Conservation (phyloP, 768 basidiomycete genomes). For the Termitomyces sp. region DNA sequence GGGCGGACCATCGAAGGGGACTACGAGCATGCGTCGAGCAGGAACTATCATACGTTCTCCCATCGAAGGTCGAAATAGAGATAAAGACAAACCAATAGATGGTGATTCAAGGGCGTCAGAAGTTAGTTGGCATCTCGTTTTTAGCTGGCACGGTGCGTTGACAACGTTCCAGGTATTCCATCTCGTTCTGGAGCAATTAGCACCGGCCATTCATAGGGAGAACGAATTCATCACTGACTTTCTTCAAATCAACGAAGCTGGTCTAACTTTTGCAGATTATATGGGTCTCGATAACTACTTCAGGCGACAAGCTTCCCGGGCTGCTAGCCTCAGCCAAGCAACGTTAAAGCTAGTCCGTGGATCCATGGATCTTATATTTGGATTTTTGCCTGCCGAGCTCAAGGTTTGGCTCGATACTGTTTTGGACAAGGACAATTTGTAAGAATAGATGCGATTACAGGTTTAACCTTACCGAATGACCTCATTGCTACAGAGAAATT, state of each 20-base stretch:
- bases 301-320: conserved; percentile 80
- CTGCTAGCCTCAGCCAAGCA: conserved; percentile 56
- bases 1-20: conserved; percentile 40
- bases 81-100: conserved; percentile 50
- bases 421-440: conserved; percentile 74
- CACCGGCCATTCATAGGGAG: conserved; percentile 73
- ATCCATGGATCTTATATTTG: conserved; percentile 93
- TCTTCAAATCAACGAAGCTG: conserved; percentile 84
- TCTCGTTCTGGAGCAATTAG: conserved; percentile 69
- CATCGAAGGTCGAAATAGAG: conserved; percentile 54
- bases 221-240: conserved; percentile 89
- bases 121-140: conserved; percentile 29
- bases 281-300: conserved; percentile 94
- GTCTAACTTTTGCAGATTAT: conserved; percentile 92
- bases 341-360: conserved; percentile 80
- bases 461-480: neutral
- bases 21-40: conserved; percentile 68
- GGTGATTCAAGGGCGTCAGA: conserved; percentile 69
- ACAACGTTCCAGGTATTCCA: conserved; percentile 57
- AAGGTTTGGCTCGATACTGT: conserved; percentile 82
- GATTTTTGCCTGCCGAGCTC: conserved; percentile 80
- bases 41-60: conserved; percentile 83
- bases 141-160: conserved; percentile 1
- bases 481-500: conserved; percentile 55
- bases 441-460: conserved; percentile 13